Percentiles rank a stretch among this genome's conserved stretches.
Evolutionary conservation across 306 rosid genomes (phyloP).

Genomic region (cucumber (Cucumis sativus)): Cucumber_9930_V3 NC_026657.2:9105501-9106000

Average conservation of each 20-base stretch:
- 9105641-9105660: neutral
- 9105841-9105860: neutral
- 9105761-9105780: conserved; percentile 26
- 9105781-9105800: conserved; percentile 91
- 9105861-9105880: neutral
- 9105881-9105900: neutral
- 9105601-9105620: neutral
- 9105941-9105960: conserved; percentile 72
- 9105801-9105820: conserved; percentile 68
- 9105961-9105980: conserved; percentile 56
- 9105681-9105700: neutral
- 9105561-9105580: neutral
- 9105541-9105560: neutral
- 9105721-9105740: neutral
- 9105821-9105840: conserved; percentile 35
- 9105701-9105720: neutral
- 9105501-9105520: neutral
- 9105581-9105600: neutral
- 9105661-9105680: neutral
- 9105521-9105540: neutral
- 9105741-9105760: neutral
- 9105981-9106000: conserved; percentile 88
- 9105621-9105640: neutral
- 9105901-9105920: conserved; percentile 2
- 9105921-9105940: conserved; percentile 57